Percentiles rank a stretch among this genome's conserved stretches.
phyloP scores from a whole-genome alignment of 164 flowering plant genomes.

The Vitis rotundifolia region DNA sequence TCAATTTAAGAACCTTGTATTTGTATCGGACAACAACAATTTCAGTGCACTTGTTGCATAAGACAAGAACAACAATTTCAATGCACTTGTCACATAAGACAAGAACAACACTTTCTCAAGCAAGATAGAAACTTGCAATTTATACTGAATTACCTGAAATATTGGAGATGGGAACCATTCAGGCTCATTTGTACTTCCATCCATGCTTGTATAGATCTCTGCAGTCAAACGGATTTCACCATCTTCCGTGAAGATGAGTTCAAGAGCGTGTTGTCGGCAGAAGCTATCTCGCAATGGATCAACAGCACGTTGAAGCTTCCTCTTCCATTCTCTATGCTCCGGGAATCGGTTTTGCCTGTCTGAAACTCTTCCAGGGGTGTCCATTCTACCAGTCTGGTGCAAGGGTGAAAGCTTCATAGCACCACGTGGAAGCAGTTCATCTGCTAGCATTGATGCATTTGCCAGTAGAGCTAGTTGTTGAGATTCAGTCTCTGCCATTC shows the following conservation, averaged over 20 bases:
- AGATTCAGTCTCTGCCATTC: constrained; percentile 78
- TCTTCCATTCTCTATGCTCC: constrained; percentile 94
- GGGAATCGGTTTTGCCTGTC: constrained; percentile 73
- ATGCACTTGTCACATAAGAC: no score
- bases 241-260: constrained; percentile 89
- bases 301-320: constrained; percentile 68
- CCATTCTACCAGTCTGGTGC: constrained; percentile 34
- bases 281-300: constrained; percentile 84
- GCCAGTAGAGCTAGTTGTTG: constrained; percentile 89
- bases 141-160: constrained; percentile 58
- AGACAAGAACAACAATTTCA: no score
- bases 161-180: constrained; percentile 96
- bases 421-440: constrained; percentile 91
- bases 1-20: no score
- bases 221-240: constrained; percentile 73
- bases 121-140: background rate
- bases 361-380: constrained; percentile 40
- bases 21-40: no score
- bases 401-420: constrained; percentile 66
- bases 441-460: constrained; percentile 83
- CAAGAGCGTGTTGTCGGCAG: constrained; percentile 88
- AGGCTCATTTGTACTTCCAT: constrained; percentile 57
- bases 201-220: constrained; percentile 66
- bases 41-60: no score
- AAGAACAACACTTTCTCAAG: no score